A percentile compares a stretch with the other conserved stretches of the same genome.
Evolutionary conservation across 257 asterid genomes (phyloP).

Genomic region (Coffea eugenioides): DNA sequence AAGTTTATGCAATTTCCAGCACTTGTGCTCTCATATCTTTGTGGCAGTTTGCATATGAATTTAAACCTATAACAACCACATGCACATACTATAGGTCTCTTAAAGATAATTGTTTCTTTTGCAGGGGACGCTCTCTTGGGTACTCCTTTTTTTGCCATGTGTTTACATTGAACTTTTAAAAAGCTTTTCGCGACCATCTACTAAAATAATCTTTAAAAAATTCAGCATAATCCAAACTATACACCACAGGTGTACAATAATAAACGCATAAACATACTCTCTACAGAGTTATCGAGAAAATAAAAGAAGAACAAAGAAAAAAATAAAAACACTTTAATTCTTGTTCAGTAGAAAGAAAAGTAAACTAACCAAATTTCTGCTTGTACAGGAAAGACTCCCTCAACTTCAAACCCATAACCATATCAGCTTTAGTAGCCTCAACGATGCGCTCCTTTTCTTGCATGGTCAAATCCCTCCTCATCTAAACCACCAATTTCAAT

Average conservation of each 20-base stretch:
- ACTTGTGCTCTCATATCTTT: neutral
- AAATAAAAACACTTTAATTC: neutral
- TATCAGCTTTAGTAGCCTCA: slow-evolving; percentile 45
- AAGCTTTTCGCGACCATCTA: neutral
- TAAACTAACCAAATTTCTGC: slow-evolving; percentile 59
- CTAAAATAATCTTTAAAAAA: neutral
- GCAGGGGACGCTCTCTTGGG: neutral
- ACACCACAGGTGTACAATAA: neutral
- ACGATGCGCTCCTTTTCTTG: slow-evolving; percentile 57
- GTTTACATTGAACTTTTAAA: neutral
- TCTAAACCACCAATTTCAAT: slow-evolving; percentile 12
- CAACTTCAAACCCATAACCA: slow-evolving; percentile 51
- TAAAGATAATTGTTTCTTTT: neutral
- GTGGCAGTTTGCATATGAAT: neutral
- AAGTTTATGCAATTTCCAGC: neutral
- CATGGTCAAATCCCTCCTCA: slow-evolving; percentile 34
- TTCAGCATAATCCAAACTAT: neutral
- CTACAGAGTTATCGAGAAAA: neutral
- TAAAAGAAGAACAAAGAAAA: neutral
- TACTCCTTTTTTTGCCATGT: neutral
- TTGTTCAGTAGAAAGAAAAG: neutral
- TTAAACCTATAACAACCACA: no score
- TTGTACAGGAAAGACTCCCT: slow-evolving; percentile 53
- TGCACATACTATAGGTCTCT: neutral
- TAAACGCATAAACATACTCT: neutral